Evolutionary conservation across 2,329 filamentous ascomycete species (phyloP), one percentile per base, ranked within the genome.

Genomic region (Fonsecaea nubica): DNA sequence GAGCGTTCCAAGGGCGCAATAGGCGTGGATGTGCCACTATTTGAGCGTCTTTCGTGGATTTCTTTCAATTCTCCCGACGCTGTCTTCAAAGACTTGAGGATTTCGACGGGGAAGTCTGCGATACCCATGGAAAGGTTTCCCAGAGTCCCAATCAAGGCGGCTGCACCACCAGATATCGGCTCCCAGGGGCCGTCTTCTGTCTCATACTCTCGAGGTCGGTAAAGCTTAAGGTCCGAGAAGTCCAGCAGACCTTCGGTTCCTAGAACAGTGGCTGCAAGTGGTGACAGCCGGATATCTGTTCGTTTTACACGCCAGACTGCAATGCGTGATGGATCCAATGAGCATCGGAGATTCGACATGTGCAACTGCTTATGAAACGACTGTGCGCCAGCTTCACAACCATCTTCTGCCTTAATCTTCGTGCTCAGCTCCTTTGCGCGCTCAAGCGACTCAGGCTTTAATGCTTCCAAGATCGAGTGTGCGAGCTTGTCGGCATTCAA

Each of bases 111-210:
- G 53, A 89, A 82, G 74, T 96, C 92, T 0, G 91, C 91, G 48
- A 96, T 84, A 0, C 92, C 92, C 85, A 96, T 90, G 73, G 91
- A 87, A 64, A 97, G 89, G 45, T 86, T 90, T 32, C 90, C 89
- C 55, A 95, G 82, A n/a, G 93, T 94, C 5, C 91, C 90, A n/a
- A 96, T 81, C 0, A 97, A 79, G 0, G 93, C 92, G 53, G 88
- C 87, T 0, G 92, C 89, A 15, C 88, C 91, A 21, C 92, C 92
- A 13, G 90, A 89, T 30, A 96, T 86, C 0, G 92, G 92, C 70
- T 95, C 92, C 73, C 86, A 88, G 0, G 92, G 92, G 53, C 93
- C 90, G 36, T 90, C 87, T 65, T 92, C 90, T 0, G 90, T 92
- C 69, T 90, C 87, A 76, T 94, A 92, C 75, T 96, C 91, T 66